These are phyloP conservation scores for Tausonia pullulans DNA, from an alignment of 1,284 basidiomycete species.

Conservation along the genomic window DNA sequence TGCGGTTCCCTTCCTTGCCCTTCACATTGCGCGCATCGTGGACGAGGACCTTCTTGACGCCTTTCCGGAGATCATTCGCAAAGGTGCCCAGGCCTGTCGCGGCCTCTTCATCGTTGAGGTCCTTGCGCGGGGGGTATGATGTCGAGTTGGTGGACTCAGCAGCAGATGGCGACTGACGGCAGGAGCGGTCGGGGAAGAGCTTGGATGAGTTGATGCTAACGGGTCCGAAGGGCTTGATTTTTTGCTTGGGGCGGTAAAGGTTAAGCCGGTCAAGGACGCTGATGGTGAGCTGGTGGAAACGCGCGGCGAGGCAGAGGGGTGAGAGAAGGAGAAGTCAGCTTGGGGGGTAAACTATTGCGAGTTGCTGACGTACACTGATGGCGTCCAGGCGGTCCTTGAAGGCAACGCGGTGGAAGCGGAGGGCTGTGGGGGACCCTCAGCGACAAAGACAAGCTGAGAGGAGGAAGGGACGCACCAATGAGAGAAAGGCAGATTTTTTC, in stretches of 20 bases:
- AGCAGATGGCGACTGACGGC: neutral
- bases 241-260: conserved; percentile 14
- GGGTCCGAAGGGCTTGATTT: neutral
- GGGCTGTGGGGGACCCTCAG: neutral
- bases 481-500: conserved; percentile 12
- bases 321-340: neutral
- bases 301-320: neutral
- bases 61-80: conserved; percentile 48
- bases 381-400: conserved; percentile 13
- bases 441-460: neutral
- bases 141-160: neutral
- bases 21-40: conserved; percentile 61
- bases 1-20: conserved; percentile 37
- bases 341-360: neutral
- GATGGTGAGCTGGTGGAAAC: conserved; percentile 3
- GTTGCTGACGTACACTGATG: neutral
- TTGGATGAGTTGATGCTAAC: neutral
- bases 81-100: conserved; percentile 31
- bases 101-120: conserved; percentile 29
- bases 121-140: neutral
- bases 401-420: conserved; percentile 11
- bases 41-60: conserved; percentile 52
- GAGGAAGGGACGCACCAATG: conserved; percentile 1
- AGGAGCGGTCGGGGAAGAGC: too few relatives aligned
- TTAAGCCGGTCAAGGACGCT: conserved; percentile 14